Evolutionary conservation across 495 filamentous ascomycete genomes (phyloP).

Genomic region (Hyaloscypha hepaticicola): DNA sequence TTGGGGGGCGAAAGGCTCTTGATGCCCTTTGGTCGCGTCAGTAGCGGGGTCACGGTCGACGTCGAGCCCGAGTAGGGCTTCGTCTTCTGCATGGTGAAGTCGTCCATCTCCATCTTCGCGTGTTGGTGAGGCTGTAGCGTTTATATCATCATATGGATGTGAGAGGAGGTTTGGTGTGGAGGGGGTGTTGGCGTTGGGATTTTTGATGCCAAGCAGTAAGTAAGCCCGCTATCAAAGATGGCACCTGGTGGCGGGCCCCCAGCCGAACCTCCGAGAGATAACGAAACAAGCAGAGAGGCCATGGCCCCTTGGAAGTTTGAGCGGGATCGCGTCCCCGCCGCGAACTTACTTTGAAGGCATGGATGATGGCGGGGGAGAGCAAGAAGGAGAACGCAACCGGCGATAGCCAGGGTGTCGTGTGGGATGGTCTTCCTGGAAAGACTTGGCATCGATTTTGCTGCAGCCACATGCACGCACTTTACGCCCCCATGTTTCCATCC

Average conservation of each 20-base stretch:
- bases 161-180: not conserved
- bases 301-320: no score
- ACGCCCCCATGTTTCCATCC: no score
- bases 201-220: not conserved
- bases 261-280: no score
- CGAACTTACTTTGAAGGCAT: not conserved
- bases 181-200: not conserved
- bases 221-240: not conserved
- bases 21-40: constrained; percentile 20
- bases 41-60: constrained; percentile 22
- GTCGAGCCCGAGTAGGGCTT: constrained; percentile 24
- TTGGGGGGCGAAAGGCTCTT: constrained; percentile 19
- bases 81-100: constrained; percentile 20
- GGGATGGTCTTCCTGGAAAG: no score
- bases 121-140: not conserved
- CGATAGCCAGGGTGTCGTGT: no score
- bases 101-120: constrained; percentile 6
- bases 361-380: not conserved
- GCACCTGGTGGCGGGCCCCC: not conserved
- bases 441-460: no score
- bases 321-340: not conserved
- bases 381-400: not conserved
- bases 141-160: not conserved
- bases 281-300: no score
- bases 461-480: no score